phyloP scores from a whole-genome alignment of 345 rosid genomes.

The Lumnitzera racemosa region DNA sequence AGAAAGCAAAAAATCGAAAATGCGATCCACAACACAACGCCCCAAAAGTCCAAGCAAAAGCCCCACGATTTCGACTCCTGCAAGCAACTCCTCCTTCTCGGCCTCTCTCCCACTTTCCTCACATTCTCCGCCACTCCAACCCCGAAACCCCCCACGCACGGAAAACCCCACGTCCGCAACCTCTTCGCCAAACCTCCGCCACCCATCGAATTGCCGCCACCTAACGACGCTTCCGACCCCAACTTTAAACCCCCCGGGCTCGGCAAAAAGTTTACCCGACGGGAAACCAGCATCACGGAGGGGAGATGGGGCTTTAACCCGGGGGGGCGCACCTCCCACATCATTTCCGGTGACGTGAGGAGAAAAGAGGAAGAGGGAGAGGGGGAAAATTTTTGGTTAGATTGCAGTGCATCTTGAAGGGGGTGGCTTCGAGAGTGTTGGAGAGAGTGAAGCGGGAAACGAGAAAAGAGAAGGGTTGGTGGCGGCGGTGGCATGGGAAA shows the following conservation, averaged over 20 bases:
- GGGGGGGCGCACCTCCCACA: conserved; percentile 96
- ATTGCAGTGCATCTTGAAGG: conserved; percentile 9
- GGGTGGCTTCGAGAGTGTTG: conserved; percentile 45
- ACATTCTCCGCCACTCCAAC: conserved; percentile 68
- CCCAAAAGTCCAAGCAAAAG: conserved; percentile 91
- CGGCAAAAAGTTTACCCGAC: conserved; percentile 85
- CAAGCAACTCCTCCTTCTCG: conserved; percentile 67
- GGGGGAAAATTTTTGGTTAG: conserved; percentile 14
- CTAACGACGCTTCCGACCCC: conserved; percentile 25
- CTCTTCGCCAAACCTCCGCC: conserved; percentile 52
- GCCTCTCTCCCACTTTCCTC: conserved; percentile 77
- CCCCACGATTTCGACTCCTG: conserved; percentile 77
- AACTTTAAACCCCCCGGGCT: conserved; percentile 75
- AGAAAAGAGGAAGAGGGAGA: conserved; percentile 36
- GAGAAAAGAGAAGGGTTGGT: conserved; percentile 11
- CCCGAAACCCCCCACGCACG: conserved; percentile 60
- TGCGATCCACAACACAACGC: conserved; percentile 95
- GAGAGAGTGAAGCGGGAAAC: conserved; percentile 23
- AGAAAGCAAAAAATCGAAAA: conserved; percentile 73
- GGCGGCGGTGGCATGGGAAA: conserved; percentile 11
- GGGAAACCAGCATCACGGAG: conserved; percentile 65
- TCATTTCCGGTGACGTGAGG: conserved; percentile 78
- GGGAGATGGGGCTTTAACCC: conserved; percentile 67
- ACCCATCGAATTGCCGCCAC: too few relatives aligned
- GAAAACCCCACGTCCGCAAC: conserved; percentile 77